A percentile compares a stretch with the other conserved stretches of the same genome.
Conservation (phyloP, 306 rosid species). For the Cercis canadensis region DNA sequence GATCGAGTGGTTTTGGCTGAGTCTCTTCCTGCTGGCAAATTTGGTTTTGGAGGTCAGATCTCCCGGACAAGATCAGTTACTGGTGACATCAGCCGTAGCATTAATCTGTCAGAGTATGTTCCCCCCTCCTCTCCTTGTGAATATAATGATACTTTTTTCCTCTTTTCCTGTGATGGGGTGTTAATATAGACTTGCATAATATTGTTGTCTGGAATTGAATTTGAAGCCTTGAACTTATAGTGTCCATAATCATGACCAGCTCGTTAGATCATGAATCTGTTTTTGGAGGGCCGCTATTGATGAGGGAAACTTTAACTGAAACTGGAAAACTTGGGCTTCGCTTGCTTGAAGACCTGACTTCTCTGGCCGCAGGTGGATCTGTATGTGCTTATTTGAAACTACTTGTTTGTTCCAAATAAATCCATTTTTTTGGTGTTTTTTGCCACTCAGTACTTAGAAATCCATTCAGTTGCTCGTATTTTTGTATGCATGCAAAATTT, state of each 20-base stretch:
- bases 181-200: conserved; percentile 29
- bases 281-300: conserved; percentile 58
- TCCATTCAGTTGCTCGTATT: conserved; percentile 26
- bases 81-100: conserved; percentile 80
- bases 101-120: conserved; percentile 78
- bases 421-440: conserved; percentile 26
- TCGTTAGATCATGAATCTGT: conserved; percentile 64
- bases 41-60: conserved; percentile 73
- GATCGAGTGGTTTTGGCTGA: conserved; percentile 80
- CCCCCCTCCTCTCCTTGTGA: background rate
- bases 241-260: conserved; percentile 54
- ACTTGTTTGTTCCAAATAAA: conserved; percentile 34
- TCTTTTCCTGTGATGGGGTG: no score
- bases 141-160: conserved; percentile 3
- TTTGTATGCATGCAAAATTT: background rate
- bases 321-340: conserved; percentile 92
- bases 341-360: conserved; percentile 95
- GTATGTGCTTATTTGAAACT: conserved; percentile 81
- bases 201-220: conserved; percentile 34
- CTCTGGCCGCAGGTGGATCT: conserved; percentile 99
- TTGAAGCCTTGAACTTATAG: conserved; percentile 29
- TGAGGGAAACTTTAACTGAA: conserved; percentile 76
- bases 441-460: conserved; percentile 30
- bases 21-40: conserved; percentile 91
- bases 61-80: conserved; percentile 79